Base-by-base conservation (phyloP, 2,329 filamentous ascomycete genomes). In the Fusarium stilboides region DNA sequence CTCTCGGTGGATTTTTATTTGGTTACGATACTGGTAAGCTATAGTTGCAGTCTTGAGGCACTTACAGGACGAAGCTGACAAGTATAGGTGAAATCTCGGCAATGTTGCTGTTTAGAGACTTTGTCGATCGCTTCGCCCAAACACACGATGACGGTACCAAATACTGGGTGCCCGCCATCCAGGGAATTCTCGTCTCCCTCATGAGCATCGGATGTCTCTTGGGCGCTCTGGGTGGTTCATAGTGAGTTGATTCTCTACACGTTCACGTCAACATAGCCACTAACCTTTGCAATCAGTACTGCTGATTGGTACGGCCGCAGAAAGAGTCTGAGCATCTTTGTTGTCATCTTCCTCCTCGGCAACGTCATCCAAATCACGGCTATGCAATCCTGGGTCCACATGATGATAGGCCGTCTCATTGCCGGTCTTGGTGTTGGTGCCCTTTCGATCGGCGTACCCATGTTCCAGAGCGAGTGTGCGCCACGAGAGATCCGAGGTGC, bases 331-430 rank as follows among this genome's bases (percentile, higher is more conserved):
- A 82, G 80, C 14, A 80, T 86, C 52, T 81, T 80, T 74, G 83
- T 85, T n/a, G 70, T 85, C 22, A 76, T 91, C 53, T 91, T 89
- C 79, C 84, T 86, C 66, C 75, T 91, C 49, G 90, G 90, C 63
- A 88, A 89, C 68, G 83, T 89, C 46, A 83, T 92, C 33, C 89
- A 92, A 74, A 88, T 92, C 72, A 83, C 88, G 0, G 85, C 88
- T 3, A 78, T 79, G 49, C 70, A 80, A 19, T 80, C 79, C 34
- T 92, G 90, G 90, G 85, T 90, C 61, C 89, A 91, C 72, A 79
- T 91, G 62, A 88, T 87, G 75, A 81, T 89, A 64, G 90, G 89
- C 19, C 84, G 6, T 22, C 14, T 59, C 34, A 19, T 59, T 22
- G 56, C 56, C 20, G 56, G 56, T 17, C 33, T 59, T 17, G 89